Percentiles rank a stretch among this genome's conserved stretches.
Conservation (phyloP, 2,329 filamentous ascomycete genomes). For the Harringtonia lauricola region DNA sequence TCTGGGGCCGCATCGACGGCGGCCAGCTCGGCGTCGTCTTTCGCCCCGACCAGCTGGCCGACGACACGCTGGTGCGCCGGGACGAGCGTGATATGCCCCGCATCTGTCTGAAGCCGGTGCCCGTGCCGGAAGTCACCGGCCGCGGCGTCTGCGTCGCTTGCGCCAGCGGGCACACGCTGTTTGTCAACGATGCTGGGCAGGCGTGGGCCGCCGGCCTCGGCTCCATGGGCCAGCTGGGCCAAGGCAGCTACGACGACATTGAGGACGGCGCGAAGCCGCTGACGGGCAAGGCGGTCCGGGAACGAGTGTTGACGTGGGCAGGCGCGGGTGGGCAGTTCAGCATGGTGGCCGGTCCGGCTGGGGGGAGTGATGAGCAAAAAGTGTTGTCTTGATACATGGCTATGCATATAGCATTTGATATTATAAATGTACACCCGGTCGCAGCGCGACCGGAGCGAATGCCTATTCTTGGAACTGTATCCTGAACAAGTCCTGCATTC, state of each 20-base stretch:
- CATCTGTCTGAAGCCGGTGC: not conserved
- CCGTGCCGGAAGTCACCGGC: slow-evolving; percentile 34
- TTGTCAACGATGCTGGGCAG: slow-evolving; percentile 40
- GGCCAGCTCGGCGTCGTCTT: slow-evolving; percentile 33
- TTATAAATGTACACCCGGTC: too few species aligned
- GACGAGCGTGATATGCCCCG: not conserved
- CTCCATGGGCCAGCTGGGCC: slow-evolving; percentile 46
- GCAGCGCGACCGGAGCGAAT: too few species aligned
- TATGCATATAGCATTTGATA: too few species aligned
- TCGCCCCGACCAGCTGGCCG: slow-evolving; percentile 6
- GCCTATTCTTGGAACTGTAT: too few species aligned
- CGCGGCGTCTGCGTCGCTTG: slow-evolving; percentile 23
- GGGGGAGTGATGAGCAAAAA: not conserved
- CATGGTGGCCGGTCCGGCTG: slow-evolving; percentile 11
- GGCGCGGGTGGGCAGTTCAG: slow-evolving; percentile 52
- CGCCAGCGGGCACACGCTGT: slow-evolving; percentile 53
- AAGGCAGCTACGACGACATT: slow-evolving; percentile 42
- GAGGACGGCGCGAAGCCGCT: slow-evolving; percentile 1
- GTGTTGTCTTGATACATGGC: too few species aligned
- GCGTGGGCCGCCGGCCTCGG: slow-evolving; percentile 53
- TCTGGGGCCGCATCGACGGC: slow-evolving; percentile 28
- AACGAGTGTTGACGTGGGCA: slow-evolving; percentile 51
- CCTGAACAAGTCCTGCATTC: too few species aligned
- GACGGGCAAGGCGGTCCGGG: slow-evolving; percentile 29
- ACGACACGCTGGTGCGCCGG: not conserved